Conservation (phyloP, 2,329 filamentous ascomycete species). For the Colletotrichum chlorophyti region DNA sequence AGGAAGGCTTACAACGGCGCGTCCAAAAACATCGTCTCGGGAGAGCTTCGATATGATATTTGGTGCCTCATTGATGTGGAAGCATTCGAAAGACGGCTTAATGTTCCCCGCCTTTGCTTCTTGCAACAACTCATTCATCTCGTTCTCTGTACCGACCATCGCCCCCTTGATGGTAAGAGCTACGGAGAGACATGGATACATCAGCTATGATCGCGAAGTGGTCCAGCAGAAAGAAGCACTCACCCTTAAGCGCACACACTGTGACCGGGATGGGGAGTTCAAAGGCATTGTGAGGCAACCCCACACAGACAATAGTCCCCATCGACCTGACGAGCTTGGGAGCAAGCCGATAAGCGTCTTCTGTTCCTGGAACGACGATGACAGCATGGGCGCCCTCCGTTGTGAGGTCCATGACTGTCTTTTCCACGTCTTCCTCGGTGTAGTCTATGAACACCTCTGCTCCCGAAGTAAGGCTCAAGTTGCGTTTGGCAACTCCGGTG, state of each 20-base stretch:
- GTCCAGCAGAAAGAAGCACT: neutral
- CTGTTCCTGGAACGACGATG: constrained; percentile 35
- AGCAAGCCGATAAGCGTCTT: constrained; percentile 34
- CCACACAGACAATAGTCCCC: constrained; percentile 35
- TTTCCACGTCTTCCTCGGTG: constrained; percentile 28
- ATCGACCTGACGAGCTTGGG: constrained; percentile 35
- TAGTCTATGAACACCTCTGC: constrained; percentile 39
- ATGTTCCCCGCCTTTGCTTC: neutral
- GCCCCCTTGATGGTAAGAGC: constrained; percentile 23
- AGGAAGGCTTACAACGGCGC: too few relatives aligned
- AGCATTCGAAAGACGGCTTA: neutral
- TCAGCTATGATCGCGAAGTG: neutral
- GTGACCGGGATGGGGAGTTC: constrained; percentile 32
- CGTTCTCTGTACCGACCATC: neutral
- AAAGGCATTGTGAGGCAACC: constrained; percentile 36
- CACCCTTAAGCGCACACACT: constrained; percentile 9
- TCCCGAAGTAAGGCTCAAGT: constrained; percentile 32
- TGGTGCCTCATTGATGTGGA: too few relatives aligned
- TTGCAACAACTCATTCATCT: neutral
- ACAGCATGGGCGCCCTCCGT: constrained; percentile 36
- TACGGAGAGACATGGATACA: neutral
- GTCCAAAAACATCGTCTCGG: too few relatives aligned
- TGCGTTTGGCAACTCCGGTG: constrained; percentile 31
- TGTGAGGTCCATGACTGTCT: constrained; percentile 33
- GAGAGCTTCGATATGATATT: too few relatives aligned